phyloP scores from a whole-genome alignment of 768 basidiomycete species.

The Psilocybe sp. region DNA sequence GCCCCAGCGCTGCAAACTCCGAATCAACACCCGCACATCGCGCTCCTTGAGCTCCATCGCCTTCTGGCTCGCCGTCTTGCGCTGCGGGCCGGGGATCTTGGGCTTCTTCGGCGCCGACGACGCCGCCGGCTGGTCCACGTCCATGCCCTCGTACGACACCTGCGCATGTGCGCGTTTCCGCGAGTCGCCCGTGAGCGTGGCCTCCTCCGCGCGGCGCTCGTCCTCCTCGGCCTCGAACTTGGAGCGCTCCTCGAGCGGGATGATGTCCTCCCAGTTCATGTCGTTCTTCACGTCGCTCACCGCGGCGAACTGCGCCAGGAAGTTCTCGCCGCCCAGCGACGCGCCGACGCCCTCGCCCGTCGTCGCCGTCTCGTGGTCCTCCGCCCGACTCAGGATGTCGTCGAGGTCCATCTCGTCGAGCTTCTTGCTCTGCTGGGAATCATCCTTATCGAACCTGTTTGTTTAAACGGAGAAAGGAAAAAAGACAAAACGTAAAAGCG shows the following conservation, averaged over 20 bases:
- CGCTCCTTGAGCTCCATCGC: slow-evolving; percentile 97
- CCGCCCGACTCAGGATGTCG: slow-evolving; percentile 94
- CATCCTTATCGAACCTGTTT: slow-evolving; percentile 93
- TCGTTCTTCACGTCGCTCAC: slow-evolving; percentile 99
- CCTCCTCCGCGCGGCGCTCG: slow-evolving; percentile 67
- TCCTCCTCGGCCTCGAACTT: slow-evolving; percentile 82
- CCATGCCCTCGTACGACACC: slow-evolving; percentile 93
- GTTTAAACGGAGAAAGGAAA: too few relatives aligned
- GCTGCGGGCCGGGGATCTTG: slow-evolving; percentile 64
- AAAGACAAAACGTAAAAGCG: too few relatives aligned
- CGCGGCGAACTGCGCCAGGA: slow-evolving; percentile 91
- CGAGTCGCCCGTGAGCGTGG: slow-evolving; percentile 58
- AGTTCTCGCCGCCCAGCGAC: slow-evolving; percentile 96
- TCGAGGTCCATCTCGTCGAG: slow-evolving; percentile 99
- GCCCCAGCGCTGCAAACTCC: slow-evolving; percentile 96
- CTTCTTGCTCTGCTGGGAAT: slow-evolving; percentile 88
- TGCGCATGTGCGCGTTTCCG: slow-evolving; percentile 84
- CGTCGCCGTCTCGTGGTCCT: slow-evolving; percentile 93
- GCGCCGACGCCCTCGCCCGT: slow-evolving; percentile 76
- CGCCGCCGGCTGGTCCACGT: slow-evolving; percentile 70
- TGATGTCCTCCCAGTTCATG: slow-evolving; percentile 99
- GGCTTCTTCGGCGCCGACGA: slow-evolving; percentile 71
- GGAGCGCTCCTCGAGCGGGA: slow-evolving; percentile 88
- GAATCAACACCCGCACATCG: slow-evolving; percentile 91
- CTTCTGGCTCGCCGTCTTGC: slow-evolving; percentile 91